Evolutionary conservation across 306 rosid species (phyloP).

Genomic region (Gleditsia sinensis): DNA sequence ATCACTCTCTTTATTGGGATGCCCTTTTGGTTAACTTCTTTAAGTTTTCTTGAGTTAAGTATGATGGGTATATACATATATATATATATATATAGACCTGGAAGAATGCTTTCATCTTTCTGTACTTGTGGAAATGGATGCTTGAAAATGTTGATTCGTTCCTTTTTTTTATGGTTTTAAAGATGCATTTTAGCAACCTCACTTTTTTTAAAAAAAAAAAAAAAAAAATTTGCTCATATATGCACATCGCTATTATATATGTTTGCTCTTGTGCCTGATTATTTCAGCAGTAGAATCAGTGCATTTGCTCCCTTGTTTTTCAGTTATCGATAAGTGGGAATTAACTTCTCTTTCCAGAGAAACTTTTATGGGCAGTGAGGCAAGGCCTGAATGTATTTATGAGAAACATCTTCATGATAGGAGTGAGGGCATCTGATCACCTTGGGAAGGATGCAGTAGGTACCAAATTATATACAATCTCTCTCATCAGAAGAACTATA

Average conservation of each 20-base stretch:
- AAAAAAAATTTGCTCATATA: not conserved
- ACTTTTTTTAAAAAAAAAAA: constrained; percentile 20
- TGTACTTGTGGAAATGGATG: constrained; percentile 35
- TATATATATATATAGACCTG: no score
- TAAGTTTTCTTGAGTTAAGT: constrained; percentile 35
- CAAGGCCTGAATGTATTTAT: not conserved
- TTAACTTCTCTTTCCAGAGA: not conserved
- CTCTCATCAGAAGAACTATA: no score
- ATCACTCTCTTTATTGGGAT: constrained; percentile 22
- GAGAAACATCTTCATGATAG: not conserved
- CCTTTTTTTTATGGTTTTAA: constrained; percentile 23
- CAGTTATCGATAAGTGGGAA: not conserved
- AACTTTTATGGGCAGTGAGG: not conserved
- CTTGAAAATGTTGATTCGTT: constrained; percentile 12
- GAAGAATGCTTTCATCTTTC: constrained; percentile 42
- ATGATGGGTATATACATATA: constrained; percentile 24
- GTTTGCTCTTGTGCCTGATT: constrained; percentile 7
- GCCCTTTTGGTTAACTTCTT: constrained; percentile 32
- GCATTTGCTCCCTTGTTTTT: not conserved
- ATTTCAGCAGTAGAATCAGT: constrained; percentile 1
- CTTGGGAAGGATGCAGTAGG: not conserved
- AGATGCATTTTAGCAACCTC: not conserved
- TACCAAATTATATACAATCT: constrained; percentile 5
- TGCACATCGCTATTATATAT: not conserved
- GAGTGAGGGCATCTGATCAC: not conserved